Base-by-base conservation (phyloP, 2,329 filamentous ascomycete genomes). In the Colletotrichum endophyticum region DNA sequence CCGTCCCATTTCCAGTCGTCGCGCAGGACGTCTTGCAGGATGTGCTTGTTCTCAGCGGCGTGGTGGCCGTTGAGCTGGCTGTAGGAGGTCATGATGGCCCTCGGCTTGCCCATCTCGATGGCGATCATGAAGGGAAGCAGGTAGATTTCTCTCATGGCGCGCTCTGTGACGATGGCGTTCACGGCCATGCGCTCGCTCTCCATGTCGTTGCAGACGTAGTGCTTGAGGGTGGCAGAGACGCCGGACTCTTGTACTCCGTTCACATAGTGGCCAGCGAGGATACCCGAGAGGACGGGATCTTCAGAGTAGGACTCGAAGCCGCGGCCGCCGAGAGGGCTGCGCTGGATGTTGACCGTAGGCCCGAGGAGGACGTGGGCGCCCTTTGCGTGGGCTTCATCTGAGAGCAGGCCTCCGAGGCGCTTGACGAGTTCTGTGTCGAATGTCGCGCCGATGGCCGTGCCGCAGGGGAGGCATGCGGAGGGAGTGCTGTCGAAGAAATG, bases 401-500 rank as follows among this genome's bases (percentile, higher is more conserved):
- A 90, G 83, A 92, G 89, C 64, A 86, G 85, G 75, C 81, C 83
- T 49, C 90, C 90, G 27, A 89, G 86, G 78, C 88, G 83, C 62
- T 88, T 84, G 4, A 92, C 85, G 8, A 92, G 86, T 8, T 87
- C 83, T 32, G 85, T 83, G 81, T 93, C 91, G 81, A 90, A 93
- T 30, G 91, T 92, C 5, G 91, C 86, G 34, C 89, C 91, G 8
- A 92, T 85, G 7, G 86, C 88, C 0, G 90, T 91, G 25, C 90
- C 90, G 77, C 90, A 92, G 11, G 91, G 91, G 77, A 93, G 89
- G 79, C 91, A 92, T 19, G 91, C 91, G 2, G 91, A 89, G 27
- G 87, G 87, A 44, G 88, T 84, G 71, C 92, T 91, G 79, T 92
- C 91, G 84, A 94, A 94, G 87, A 94, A 94, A 79, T 90, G 91